A percentile compares a stretch with the other conserved stretches of the same genome.
Evolutionary conservation across 2,329 filamentous ascomycete species (phyloP).

Genomic region (Talaromyces sp.): DNA sequence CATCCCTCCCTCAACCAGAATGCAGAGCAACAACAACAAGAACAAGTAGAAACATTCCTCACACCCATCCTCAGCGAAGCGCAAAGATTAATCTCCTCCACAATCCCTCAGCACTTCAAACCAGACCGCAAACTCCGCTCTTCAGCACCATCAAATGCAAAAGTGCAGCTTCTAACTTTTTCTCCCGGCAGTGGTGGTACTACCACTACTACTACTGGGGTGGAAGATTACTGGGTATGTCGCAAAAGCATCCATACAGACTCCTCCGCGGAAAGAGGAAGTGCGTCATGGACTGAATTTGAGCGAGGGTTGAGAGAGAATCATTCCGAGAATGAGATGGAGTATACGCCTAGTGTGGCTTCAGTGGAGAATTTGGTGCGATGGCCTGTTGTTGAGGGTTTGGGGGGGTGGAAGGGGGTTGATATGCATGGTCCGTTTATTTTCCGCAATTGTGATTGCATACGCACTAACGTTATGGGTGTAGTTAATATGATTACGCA

Average conservation of each 20-base stretch:
- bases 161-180: conserved; percentile 25
- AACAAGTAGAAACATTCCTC: conserved; percentile 20
- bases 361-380: conserved; percentile 26
- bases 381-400: conserved; percentile 22
- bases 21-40: background rate
- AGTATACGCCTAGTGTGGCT: conserved; percentile 37
- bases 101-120: conserved; percentile 22
- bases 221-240: conserved; percentile 37
- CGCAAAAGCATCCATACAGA: conserved; percentile 36
- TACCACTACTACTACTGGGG: background rate
- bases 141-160: conserved; percentile 27
- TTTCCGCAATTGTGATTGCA: background rate
- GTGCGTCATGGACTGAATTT: conserved; percentile 37
- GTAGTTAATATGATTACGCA: conserved; percentile 34
- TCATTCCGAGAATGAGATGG: conserved; percentile 38
- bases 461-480: background rate
- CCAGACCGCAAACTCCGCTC: conserved; percentile 23
- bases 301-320: conserved; percentile 31
- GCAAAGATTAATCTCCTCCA: conserved; percentile 22
- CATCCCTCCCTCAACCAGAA: conserved; percentile 24
- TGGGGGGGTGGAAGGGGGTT: conserved; percentile 22
- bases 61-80: conserved; percentile 25
- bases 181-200: background rate
- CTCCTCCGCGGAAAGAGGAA: conserved; percentile 23
- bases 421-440: conserved; percentile 24